Base-by-base conservation (phyloP, 192 early-diverging fungal species). In the Pilaira anomala region DNA sequence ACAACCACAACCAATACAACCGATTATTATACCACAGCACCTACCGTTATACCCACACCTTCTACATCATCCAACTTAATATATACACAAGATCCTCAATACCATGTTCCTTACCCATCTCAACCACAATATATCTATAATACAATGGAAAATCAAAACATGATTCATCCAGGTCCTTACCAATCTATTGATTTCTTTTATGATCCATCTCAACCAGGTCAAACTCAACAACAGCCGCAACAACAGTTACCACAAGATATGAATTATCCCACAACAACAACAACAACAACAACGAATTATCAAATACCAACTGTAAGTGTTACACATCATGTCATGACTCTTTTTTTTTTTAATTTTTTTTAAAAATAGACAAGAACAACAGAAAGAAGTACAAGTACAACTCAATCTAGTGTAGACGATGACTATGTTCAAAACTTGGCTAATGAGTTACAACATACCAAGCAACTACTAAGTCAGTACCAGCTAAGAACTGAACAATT, bases 401-500 rank as follows among this genome's bases (percentile, higher is more conserved):
- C 13, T 19, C 13, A 19, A 18, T 18, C 13, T 13, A 46, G 18
- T 46, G 18, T 46, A 13, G 44, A 57, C 21, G 13, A 26, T 21
- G 39, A 57, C 13, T 57, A 57, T 26, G 55, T 57, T 24, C 55
- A 57, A 21, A 40, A 30, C 21, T 24, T 57, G 11, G 30, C 30
- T 22, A 24, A 30, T 22, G 55, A 57, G 14, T 57, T 57, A 25
- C 55, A 57, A 41, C 30, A 57, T 24, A 57, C 55, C 8, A 30
- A 36, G 5, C 19, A 42, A 21, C 33, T 57, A 24, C 30, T 57
- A 41, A 13, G 19, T 41, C 55, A 57, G 24, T 57, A 57, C 19
- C 30, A 57, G 41, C 21, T 40, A 57, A 36, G 55, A 41, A 57
- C 55, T 33, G 55, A 57, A 57, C 55, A 57, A 19, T 42, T 57